A percentile compares a stretch with the other conserved stretches of the same genome.
Conservation (phyloP, 1,284 basidiomycete genomes). For the Chalciporus piperatoides region DNA sequence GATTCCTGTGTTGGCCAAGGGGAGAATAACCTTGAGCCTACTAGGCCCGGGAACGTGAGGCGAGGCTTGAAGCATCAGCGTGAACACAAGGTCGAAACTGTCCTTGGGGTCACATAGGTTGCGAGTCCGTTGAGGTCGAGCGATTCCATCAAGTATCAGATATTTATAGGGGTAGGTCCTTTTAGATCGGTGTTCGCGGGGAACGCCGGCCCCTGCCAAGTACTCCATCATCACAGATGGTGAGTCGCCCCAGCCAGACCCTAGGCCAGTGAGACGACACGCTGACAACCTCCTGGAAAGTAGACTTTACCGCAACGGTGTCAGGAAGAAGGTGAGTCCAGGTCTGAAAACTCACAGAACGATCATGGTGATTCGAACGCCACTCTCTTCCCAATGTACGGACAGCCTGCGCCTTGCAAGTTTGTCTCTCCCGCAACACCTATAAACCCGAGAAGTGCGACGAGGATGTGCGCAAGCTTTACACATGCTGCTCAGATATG, state of each 20-base stretch:
- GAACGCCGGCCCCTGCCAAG: too few relatives aligned
- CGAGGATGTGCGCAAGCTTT: constrained; percentile 39
- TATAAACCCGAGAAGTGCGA: constrained; percentile 63
- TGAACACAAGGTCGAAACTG: too few relatives aligned
- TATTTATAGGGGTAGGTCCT: too few relatives aligned
- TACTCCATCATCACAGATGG: background rate
- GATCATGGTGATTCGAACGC: background rate
- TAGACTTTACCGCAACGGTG: constrained; percentile 16
- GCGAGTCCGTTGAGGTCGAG: too few relatives aligned
- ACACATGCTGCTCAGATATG: constrained; percentile 38
- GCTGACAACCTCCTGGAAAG: background rate
- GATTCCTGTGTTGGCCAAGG: too few relatives aligned
- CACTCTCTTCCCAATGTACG: background rate
- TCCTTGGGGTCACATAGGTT: too few relatives aligned
- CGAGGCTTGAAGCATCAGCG: too few relatives aligned
- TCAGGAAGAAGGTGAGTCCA: constrained; percentile 32
- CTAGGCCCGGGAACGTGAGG: too few relatives aligned
- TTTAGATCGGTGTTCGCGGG: too few relatives aligned
- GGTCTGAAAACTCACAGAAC: background rate
- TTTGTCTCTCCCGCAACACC: constrained; percentile 60
- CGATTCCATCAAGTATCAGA: too few relatives aligned
- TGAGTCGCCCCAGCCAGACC: background rate
- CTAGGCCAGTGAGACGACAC: background rate
- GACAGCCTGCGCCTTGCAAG: constrained; percentile 59
- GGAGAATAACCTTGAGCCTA: too few relatives aligned